Conservation (phyloP, 116 monocot species). For the Posidonia oceanica region DNA sequence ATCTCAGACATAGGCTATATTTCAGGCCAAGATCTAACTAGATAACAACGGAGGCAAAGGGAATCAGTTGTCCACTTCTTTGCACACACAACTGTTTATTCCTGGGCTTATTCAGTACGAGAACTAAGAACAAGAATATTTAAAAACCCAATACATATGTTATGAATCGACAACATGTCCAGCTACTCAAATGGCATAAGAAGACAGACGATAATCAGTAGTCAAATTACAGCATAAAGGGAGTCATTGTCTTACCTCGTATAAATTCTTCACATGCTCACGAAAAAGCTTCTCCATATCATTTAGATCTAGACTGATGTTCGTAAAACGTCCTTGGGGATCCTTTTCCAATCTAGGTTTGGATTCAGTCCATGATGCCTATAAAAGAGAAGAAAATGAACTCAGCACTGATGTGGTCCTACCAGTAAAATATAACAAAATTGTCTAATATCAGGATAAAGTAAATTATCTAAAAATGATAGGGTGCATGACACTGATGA, state of each 20-base stretch:
- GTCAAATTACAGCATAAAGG: too few relatives aligned
- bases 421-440: neutral
- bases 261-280: slow-evolving; percentile 77
- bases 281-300: slow-evolving; percentile 80
- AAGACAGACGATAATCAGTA: too few relatives aligned
- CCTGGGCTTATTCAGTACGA: too few relatives aligned
- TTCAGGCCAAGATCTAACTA: too few relatives aligned
- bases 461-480: neutral
- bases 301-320: slow-evolving; percentile 54
- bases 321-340: slow-evolving; percentile 81
- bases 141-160: too few relatives aligned
- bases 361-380: slow-evolving; percentile 96
- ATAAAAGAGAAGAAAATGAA: slow-evolving; percentile 1
- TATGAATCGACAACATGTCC: too few relatives aligned
- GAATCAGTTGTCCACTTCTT: too few relatives aligned
- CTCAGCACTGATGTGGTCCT: neutral
- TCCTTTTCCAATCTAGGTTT: slow-evolving; percentile 87
- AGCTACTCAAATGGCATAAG: too few relatives aligned
- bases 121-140: too few relatives aligned
- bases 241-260: slow-evolving; percentile 39
- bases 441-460: neutral
- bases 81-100: too few relatives aligned
- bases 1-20: too few relatives aligned
- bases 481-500: neutral
- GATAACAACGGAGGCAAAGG: too few relatives aligned